A percentile compares a stretch with the other conserved stretches of the same genome.
These are phyloP conservation scores for carrot (Daucus carota) DNA, from an alignment of 129 eudicot genomes.

Conservation along the genomic window DH1_v3.0 NC_030389.2:1197001-1197500, in stretches of 20 bases:
- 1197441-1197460: slow-evolving; percentile 2
- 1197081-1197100: not conserved
- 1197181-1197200: not conserved
- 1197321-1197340: slow-evolving; percentile 96
- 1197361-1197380: slow-evolving; percentile 85
- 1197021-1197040: not conserved
- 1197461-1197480: slow-evolving; percentile 8
- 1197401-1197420: slow-evolving; percentile 99
- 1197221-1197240: not conserved
- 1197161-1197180: not conserved
- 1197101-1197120: not conserved
- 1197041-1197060: not conserved
- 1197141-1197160: not conserved
- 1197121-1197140: not conserved
- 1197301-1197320: slow-evolving; percentile 96
- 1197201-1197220: not conserved
- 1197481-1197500: slow-evolving; percentile 9
- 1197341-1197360: slow-evolving; percentile 95
- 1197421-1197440: slow-evolving; percentile 91
- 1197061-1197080: not conserved
- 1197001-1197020: not conserved
- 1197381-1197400: slow-evolving; percentile 97
- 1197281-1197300: slow-evolving; percentile 99
- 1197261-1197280: slow-evolving; percentile 96
- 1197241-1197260: slow-evolving; percentile 34